phyloP scores from a whole-genome alignment of 805 yeast species.

The Wickerhamomyces rabaulensis region DNA sequence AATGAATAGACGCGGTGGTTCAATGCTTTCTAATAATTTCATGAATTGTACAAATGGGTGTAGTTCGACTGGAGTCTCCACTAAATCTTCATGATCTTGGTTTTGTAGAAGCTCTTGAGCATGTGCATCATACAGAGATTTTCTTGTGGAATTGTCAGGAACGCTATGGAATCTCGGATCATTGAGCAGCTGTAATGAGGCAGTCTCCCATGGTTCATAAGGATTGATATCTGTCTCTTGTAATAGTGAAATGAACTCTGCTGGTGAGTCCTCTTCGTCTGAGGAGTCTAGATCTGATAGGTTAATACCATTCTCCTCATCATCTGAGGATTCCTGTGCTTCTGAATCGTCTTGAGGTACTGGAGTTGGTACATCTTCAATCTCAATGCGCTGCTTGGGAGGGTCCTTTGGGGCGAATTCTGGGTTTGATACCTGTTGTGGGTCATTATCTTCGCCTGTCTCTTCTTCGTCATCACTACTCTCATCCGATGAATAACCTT shows the following conservation, averaged over 20 bases:
- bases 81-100: conserved; percentile 1
- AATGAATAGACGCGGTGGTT: conserved; percentile 27
- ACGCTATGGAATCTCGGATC: conserved; percentile 37
- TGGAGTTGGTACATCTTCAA: conserved; percentile 6
- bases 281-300: conserved; percentile 15
- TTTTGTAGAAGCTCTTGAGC: not conserved
- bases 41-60: conserved; percentile 21
- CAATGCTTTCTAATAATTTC: conserved; percentile 23
- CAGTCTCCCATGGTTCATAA: conserved; percentile 42
- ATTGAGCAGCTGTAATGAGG: conserved; percentile 33
- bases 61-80: conserved; percentile 4
- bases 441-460: not conserved
- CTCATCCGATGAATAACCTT: conserved; percentile 19
- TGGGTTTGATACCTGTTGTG: not conserved
- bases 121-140: not conserved
- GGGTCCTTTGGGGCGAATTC: not conserved
- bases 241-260: conserved; percentile 31
- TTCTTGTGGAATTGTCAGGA: conserved; percentile 29
- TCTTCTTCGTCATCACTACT: conserved; percentile 2
- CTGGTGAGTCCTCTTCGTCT: conserved; percentile 14
- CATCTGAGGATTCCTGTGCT: conserved; percentile 14
- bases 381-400: conserved; percentile 10
- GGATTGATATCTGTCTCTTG: conserved; percentile 33
- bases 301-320: conserved; percentile 20
- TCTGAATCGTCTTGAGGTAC: conserved; percentile 2